These are phyloP conservation scores for Mucor irregularis DNA, from an alignment of 371 early-diverging fungal species.

Conservation along the genomic window DNA sequence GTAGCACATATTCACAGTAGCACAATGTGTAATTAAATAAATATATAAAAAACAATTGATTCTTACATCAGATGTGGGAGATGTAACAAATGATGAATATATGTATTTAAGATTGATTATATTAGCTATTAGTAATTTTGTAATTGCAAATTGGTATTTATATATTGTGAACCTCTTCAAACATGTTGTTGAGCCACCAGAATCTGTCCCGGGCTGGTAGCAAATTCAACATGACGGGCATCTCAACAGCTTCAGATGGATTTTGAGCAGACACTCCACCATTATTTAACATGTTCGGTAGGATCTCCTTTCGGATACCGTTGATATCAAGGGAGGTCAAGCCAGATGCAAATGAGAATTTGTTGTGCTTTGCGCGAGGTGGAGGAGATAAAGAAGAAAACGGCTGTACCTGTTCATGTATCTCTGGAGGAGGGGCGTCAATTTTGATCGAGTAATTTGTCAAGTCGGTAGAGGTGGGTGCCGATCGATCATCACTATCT, in stretches of 20 bases:
- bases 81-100: too few species aligned
- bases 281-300: slow-evolving; percentile 17
- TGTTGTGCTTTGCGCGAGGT: slow-evolving; percentile 29
- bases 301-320: slow-evolving; percentile 5
- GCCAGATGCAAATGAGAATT: slow-evolving; percentile 12
- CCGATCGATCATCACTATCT: neutral
- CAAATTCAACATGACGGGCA: slow-evolving; percentile 13
- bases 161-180: slow-evolving; percentile 16
- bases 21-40: too few species aligned
- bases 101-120: too few species aligned
- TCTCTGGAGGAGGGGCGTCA: neutral
- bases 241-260: neutral
- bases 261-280: neutral
- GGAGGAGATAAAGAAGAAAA: slow-evolving; percentile 25
- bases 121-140: too few species aligned
- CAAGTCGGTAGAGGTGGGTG: neutral
- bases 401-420: neutral
- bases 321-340: slow-evolving; percentile 9
- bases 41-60: too few species aligned
- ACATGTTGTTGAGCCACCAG: slow-evolving; percentile 30
- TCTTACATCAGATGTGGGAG: too few species aligned
- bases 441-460: neutral
- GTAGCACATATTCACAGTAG: too few species aligned
- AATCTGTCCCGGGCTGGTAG: slow-evolving; percentile 29
- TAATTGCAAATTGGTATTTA: neutral